Percentiles rank a stretch among this genome's conserved stretches.
Conservation (phyloP, 495 filamentous ascomycete species). For the Hypoxylon fuscum region DNA sequence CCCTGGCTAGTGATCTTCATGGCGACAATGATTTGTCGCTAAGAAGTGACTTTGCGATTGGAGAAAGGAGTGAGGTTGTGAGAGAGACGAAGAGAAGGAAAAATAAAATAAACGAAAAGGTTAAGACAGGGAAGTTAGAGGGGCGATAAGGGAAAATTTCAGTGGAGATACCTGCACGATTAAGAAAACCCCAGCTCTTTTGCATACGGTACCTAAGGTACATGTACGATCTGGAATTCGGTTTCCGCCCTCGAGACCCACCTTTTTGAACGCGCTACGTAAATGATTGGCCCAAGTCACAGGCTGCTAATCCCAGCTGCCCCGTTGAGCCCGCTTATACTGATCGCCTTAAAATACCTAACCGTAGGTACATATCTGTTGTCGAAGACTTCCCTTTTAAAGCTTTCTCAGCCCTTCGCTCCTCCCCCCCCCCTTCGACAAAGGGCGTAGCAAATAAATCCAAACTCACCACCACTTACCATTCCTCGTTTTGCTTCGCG, state of each 20-base stretch:
- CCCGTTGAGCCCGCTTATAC: too few species aligned
- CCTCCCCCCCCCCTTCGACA: conserved; percentile 7
- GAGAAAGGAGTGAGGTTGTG: not conserved
- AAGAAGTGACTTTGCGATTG: not conserved
- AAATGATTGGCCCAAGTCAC: conserved; percentile 26
- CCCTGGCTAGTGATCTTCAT: conserved; percentile 62
- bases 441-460: not conserved
- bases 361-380: too few species aligned
- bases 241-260: not conserved
- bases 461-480: not conserved
- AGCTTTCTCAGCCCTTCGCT: conserved; percentile 2
- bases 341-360: too few species aligned
- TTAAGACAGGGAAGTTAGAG: conserved; percentile 11
- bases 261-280: conserved; percentile 2
- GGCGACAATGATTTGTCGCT: conserved; percentile 11
- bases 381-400: too few species aligned
- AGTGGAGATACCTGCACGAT: conserved; percentile 16
- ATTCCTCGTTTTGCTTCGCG: conserved; percentile 2
- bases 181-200: conserved; percentile 11
- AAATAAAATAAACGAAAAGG: conserved; percentile 3
- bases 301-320: not conserved
- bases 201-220: not conserved
- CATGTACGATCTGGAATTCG: too few species aligned
- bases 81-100: not conserved
- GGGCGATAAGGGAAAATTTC: conserved; percentile 35